Conservation (phyloP, 345 rosid species). For the Lumnitzera littorea region DNA sequence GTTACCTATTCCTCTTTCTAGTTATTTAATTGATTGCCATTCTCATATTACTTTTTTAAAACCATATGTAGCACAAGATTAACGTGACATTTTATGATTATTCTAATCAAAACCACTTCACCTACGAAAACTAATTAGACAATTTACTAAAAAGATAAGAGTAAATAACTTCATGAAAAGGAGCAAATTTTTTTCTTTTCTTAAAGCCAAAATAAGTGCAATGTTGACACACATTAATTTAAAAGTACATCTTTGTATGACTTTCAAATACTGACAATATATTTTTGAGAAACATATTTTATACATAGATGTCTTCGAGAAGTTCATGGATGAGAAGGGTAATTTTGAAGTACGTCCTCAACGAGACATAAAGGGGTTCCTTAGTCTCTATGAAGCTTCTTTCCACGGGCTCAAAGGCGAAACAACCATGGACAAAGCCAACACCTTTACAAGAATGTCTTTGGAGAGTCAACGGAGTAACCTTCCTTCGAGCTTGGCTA, state of each 20-base stretch:
- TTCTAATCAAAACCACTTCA: too few species aligned
- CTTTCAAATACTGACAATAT: background rate
- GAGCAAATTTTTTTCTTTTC: too few species aligned
- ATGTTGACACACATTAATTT: background rate
- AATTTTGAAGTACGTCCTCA: constrained; percentile 5
- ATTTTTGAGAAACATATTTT: background rate
- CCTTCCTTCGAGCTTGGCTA: background rate
- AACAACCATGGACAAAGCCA: constrained; percentile 14
- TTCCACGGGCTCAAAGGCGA: constrained; percentile 16
- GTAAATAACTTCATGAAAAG: too few species aligned
- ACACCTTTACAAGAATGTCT: background rate
- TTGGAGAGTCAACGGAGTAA: background rate
- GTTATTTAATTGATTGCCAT: too few species aligned
- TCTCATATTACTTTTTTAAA: too few species aligned
- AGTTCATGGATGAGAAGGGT: constrained; percentile 11
- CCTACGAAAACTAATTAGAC: too few species aligned
- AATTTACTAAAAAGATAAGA: too few species aligned
- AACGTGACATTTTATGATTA: too few species aligned
- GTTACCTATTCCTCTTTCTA: too few species aligned
- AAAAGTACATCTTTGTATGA: background rate
- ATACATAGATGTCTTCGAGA: constrained; percentile 3
- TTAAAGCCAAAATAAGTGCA: background rate
- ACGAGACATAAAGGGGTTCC: constrained; percentile 9
- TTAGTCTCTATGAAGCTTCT: constrained; percentile 11
- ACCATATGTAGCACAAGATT: too few species aligned